Conservation (phyloP, 129 eudicot species). For the Arctium minus region DNA sequence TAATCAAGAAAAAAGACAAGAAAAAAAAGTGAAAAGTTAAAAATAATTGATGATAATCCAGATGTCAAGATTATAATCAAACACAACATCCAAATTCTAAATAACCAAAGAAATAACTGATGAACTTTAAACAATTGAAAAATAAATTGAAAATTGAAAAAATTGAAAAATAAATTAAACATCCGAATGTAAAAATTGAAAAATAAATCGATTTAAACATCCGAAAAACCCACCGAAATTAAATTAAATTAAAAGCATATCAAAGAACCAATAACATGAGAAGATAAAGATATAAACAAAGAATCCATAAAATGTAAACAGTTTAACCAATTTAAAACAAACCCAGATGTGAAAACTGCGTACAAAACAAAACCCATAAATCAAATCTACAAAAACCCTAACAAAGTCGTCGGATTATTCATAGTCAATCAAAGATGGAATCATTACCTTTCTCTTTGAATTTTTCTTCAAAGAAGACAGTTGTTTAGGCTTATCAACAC, state of each 20-base stretch:
- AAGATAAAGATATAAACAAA: neutral
- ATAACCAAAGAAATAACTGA: neutral
- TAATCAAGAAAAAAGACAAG: neutral
- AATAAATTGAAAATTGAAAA: too few species aligned
- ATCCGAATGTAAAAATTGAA: neutral
- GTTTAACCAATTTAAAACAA: neutral
- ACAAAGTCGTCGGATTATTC: neutral
- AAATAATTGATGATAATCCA: slow-evolving; percentile 9
- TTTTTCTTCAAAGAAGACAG: slow-evolving; percentile 5
- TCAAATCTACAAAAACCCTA: slow-evolving; percentile 6
- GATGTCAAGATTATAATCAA: slow-evolving; percentile 4
- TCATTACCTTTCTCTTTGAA: slow-evolving; percentile 39
- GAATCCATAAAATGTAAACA: neutral
- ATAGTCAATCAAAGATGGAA: neutral
- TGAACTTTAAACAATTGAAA: neutral
- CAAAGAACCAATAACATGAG: neutral
- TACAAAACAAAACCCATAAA: neutral
- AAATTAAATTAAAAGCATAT: neutral
- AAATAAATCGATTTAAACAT: neutral
- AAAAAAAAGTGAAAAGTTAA: neutral
- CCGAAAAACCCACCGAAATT: neutral
- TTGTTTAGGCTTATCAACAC: slow-evolving; percentile 19
- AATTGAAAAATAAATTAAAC: neutral
- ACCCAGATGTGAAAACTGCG: slow-evolving; percentile 2
- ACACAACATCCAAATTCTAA: neutral